These are phyloP conservation scores for Antrodiella citrinella DNA, from an alignment of 768 basidiomycete species.

Conservation along the genomic window DNA sequence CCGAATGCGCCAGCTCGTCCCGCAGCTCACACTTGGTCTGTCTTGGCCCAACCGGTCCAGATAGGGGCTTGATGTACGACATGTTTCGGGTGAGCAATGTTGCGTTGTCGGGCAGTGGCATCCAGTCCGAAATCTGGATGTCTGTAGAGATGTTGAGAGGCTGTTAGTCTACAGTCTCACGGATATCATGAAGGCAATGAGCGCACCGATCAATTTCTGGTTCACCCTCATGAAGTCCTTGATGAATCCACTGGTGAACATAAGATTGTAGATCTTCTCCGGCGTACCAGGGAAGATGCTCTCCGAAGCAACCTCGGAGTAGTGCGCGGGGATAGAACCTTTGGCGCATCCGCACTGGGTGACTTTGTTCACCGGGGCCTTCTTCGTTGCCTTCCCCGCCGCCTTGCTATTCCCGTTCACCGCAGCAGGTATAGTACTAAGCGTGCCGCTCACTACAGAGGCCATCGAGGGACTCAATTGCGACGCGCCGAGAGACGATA, in stretches of 20 bases:
- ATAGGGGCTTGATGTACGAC: constrained; percentile 94
- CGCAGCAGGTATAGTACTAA: constrained; percentile 4
- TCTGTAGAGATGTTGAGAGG: constrained; percentile 38
- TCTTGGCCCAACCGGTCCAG: constrained; percentile 82
- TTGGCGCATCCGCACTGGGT: constrained; percentile 71
- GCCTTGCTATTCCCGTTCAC: constrained; percentile 5
- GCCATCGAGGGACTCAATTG: constrained; percentile 14
- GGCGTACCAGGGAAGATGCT: constrained; percentile 81
- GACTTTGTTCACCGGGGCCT: constrained; percentile 35
- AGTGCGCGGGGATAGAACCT: constrained; percentile 64
- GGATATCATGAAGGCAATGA: not conserved
- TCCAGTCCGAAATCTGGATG: constrained; percentile 94
- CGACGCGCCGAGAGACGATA: constrained; percentile 14
- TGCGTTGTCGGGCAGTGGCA: constrained; percentile 51
- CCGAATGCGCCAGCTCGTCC: constrained; percentile 74
- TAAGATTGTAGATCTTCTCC: constrained; percentile 90
- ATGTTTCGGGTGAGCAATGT: constrained; percentile 78
- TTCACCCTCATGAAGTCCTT: constrained; percentile 89
- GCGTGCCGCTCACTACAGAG: constrained; percentile 14
- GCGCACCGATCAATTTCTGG: constrained; percentile 81
- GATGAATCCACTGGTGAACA: constrained; percentile 93
- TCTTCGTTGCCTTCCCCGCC: constrained; percentile 9
- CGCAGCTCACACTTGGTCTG: constrained; percentile 93
- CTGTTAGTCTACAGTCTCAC: not conserved
- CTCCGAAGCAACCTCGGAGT: constrained; percentile 68